Evolutionary conservation across 768 basidiomycete genomes (phyloP).

Genomic region (Mycena rosella): DNA sequence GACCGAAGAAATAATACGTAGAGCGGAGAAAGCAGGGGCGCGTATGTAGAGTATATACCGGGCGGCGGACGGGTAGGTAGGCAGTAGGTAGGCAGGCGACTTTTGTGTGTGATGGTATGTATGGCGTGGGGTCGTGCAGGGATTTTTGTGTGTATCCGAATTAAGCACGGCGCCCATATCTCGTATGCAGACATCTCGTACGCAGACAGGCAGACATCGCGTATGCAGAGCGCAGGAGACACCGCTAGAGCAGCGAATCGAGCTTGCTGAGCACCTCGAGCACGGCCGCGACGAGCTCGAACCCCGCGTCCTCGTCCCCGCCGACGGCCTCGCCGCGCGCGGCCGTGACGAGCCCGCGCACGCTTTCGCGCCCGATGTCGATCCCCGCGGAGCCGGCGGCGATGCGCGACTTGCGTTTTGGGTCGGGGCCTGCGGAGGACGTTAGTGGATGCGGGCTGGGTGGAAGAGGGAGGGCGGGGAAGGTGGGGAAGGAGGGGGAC

Average conservation of each 20-base stretch:
- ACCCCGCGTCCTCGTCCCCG: conserved; percentile 83
- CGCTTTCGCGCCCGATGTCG: conserved; percentile 70
- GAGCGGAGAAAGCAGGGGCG: too few relatives aligned
- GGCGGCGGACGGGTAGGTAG: too few relatives aligned
- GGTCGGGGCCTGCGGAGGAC: conserved; percentile 5
- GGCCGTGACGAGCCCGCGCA: conserved; percentile 81
- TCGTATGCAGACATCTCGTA: too few relatives aligned
- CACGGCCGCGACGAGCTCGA: conserved; percentile 94
- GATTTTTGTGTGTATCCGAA: too few relatives aligned
- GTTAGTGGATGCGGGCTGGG: not conserved
- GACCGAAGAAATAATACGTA: too few relatives aligned
- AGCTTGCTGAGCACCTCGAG: conserved; percentile 93
- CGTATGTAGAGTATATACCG: too few relatives aligned
- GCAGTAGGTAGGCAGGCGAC: too few relatives aligned
- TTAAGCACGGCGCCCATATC: too few relatives aligned
- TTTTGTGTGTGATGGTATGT: too few relatives aligned
- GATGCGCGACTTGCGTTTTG: conserved; percentile 53
- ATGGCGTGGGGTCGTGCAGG: too few relatives aligned
- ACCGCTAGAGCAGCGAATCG: conserved; percentile 79
- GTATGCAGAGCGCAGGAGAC: too few relatives aligned
- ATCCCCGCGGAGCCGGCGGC: conserved; percentile 66
- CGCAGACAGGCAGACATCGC: too few relatives aligned
- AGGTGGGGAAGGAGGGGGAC: not conserved
- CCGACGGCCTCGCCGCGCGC: conserved; percentile 76
- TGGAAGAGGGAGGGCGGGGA: not conserved